phyloP scores from a whole-genome alignment of 2,329 filamentous ascomycete species.

The Davidsoniella australis region DNA sequence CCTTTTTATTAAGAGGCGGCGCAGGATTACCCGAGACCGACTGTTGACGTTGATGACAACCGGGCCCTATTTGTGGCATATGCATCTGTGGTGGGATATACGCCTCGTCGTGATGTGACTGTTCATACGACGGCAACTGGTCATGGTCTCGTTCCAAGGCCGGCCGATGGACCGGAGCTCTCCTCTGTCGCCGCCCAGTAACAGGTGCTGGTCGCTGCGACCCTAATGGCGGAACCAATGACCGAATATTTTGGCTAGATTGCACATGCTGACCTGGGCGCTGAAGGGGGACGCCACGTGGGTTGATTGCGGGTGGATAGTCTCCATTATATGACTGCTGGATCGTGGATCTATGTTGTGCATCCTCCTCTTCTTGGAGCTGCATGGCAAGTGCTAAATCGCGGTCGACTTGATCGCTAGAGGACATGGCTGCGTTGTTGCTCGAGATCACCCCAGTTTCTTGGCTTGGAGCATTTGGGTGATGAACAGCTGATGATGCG shows the following conservation, averaged over 20 bases:
- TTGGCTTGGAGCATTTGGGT: neutral
- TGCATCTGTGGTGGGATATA: neutral
- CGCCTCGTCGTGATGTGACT: neutral
- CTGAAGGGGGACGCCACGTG: slow-evolving; percentile 8
- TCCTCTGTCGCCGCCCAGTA: neutral
- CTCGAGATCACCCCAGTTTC: neutral
- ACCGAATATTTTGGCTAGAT: neutral
- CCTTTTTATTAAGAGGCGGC: neutral
- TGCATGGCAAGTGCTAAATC: slow-evolving; percentile 80
- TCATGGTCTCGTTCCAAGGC: neutral
- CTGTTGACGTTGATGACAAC: neutral
- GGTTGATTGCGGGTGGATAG: slow-evolving; percentile 3
- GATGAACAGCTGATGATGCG: too few species aligned
- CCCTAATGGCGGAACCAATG: too few species aligned
- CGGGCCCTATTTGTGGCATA: too few species aligned
- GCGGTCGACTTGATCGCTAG: slow-evolving; percentile 60
- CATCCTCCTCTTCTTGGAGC: slow-evolving; percentile 86
- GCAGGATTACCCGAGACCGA: neutral
- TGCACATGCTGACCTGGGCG: neutral
- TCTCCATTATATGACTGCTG: neutral
- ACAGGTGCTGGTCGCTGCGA: neutral
- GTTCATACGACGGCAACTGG: slow-evolving; percentile 5
- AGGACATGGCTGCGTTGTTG: slow-evolving; percentile 32
- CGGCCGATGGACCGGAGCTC: neutral
- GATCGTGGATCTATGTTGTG: slow-evolving; percentile 30